phyloP scores from a whole-genome alignment of 768 basidiomycete species.

The Mycena galopus region DNA sequence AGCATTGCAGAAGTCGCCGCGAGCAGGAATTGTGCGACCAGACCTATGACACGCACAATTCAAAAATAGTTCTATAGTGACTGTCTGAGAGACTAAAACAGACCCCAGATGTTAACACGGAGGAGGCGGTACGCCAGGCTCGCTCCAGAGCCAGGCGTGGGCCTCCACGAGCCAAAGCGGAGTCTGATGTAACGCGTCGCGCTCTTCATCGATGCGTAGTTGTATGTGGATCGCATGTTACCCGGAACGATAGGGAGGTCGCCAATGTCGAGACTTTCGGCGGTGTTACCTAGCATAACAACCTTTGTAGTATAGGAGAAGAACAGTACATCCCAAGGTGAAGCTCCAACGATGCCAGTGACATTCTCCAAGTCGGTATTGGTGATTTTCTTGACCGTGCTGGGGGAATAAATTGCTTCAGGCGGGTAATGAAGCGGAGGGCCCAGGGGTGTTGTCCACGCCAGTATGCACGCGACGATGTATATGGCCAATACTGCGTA shows the following conservation, averaged over 20 bases:
- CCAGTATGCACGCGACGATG: slow-evolving; percentile 52
- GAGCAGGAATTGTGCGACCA: slow-evolving; percentile 60
- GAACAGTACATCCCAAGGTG: slow-evolving; percentile 73
- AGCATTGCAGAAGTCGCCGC: slow-evolving; percentile 70
- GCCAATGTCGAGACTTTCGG: slow-evolving; percentile 84
- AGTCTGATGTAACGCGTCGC: slow-evolving; percentile 66
- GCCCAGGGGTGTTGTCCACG: slow-evolving; percentile 75
- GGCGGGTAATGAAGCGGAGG: slow-evolving; percentile 82
- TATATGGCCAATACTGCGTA: slow-evolving; percentile 67
- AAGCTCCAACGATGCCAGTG: slow-evolving; percentile 71
- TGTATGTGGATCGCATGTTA: slow-evolving; percentile 74
- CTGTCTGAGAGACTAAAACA: neutral
- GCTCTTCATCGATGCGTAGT: slow-evolving; percentile 75
- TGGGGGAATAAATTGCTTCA: slow-evolving; percentile 81
- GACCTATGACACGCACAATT: neutral
- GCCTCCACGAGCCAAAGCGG: slow-evolving; percentile 68
- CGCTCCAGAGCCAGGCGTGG: slow-evolving; percentile 74
- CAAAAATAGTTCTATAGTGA: neutral
- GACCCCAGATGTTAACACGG: slow-evolving; percentile 61
- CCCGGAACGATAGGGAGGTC: slow-evolving; percentile 88
- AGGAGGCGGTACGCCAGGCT: slow-evolving; percentile 71
- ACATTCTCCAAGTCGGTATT: slow-evolving; percentile 81
- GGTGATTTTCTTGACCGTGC: slow-evolving; percentile 69
- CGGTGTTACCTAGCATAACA: slow-evolving; percentile 83
- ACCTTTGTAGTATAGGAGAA: slow-evolving; percentile 93